Percentiles rank a stretch among this genome's conserved stretches.
Conservation (phyloP, 768 basidiomycete genomes). For the Cystoderma amianthinum region DNA sequence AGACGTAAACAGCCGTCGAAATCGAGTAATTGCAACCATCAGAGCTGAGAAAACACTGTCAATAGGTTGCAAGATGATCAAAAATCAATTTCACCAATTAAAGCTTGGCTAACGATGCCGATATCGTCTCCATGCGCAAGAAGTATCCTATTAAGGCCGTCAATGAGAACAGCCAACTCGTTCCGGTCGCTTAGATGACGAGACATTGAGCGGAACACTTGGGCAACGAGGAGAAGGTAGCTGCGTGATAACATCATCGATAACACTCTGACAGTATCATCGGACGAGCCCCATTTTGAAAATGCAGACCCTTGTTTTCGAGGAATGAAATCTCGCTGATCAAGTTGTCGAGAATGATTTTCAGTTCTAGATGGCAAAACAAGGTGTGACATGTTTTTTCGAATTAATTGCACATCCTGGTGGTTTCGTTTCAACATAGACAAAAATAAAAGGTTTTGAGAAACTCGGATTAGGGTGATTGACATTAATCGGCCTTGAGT, state of each 20-base stretch:
- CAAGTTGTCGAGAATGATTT: slow-evolving; percentile 20
- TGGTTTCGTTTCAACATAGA: slow-evolving; percentile 57
- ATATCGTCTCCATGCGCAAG: slow-evolving; percentile 66
- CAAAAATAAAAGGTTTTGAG: slow-evolving; percentile 66
- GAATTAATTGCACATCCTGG: slow-evolving; percentile 60
- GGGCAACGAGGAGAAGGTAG: slow-evolving; percentile 59
- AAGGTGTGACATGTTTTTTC: slow-evolving; percentile 59
- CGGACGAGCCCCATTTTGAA: slow-evolving; percentile 6
- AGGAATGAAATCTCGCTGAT: slow-evolving; percentile 42
- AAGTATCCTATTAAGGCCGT: slow-evolving; percentile 66
- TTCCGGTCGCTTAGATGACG: slow-evolving; percentile 63
- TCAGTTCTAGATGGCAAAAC: slow-evolving; percentile 43
- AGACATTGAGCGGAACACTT: slow-evolving; percentile 68
- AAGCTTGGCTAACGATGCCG: slow-evolving; percentile 66
- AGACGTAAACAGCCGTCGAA: slow-evolving; percentile 67
- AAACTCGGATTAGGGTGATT: slow-evolving; percentile 57
- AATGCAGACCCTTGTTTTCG: slow-evolving; percentile 10
- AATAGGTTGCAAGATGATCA: not conserved
- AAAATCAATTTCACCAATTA: slow-evolving; percentile 52
- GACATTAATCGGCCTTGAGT: slow-evolving; percentile 38
- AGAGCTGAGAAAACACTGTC: slow-evolving; percentile 34
- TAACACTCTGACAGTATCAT: slow-evolving; percentile 25
- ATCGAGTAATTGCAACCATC: slow-evolving; percentile 72
- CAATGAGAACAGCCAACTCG: slow-evolving; percentile 59
- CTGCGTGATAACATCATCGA: slow-evolving; percentile 64